A percentile compares a stretch with the other conserved stretches of the same genome.
Evolutionary conservation across 2,329 filamentous ascomycete genomes (phyloP).

Genomic region (Microascus cirrosus): DNA sequence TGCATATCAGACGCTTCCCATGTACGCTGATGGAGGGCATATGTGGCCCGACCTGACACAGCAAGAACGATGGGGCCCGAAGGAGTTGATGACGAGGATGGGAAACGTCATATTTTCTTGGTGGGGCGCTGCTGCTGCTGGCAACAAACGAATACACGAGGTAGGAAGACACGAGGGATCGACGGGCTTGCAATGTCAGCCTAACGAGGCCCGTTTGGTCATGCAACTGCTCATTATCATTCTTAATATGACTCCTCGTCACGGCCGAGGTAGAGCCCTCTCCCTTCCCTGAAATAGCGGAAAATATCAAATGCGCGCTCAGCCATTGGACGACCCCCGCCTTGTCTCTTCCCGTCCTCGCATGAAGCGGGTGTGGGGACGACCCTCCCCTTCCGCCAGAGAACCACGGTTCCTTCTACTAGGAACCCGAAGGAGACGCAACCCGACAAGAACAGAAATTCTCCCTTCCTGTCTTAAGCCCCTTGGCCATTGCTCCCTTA

Average conservation of each 20-base stretch:
- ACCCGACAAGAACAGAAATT: background rate
- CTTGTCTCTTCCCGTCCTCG: background rate
- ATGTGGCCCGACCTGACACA: background rate
- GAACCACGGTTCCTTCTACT: background rate
- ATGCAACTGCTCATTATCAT: background rate
- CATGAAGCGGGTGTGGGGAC: background rate
- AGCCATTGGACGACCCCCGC: background rate
- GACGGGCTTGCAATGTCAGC: background rate
- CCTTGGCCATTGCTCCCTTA: background rate
- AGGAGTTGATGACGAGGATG: too few relatives aligned
- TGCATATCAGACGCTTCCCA: background rate
- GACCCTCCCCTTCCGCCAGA: background rate
- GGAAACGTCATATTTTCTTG: background rate
- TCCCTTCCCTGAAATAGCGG: background rate
- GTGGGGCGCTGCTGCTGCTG: too few relatives aligned
- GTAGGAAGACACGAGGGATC: too few relatives aligned
- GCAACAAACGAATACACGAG: too few relatives aligned
- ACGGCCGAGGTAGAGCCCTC: background rate
- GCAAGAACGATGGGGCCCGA: too few relatives aligned
- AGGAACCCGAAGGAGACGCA: background rate
- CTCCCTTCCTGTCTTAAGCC: background rate
- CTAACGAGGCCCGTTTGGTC: background rate
- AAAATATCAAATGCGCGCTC: background rate
- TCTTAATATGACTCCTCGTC: background rate
- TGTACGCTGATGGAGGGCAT: background rate